Percentiles rank a stretch among this genome's conserved stretches.
Conservation (phyloP, 2,329 filamentous ascomycete species). For the Cladobotryum protrusum region DNA sequence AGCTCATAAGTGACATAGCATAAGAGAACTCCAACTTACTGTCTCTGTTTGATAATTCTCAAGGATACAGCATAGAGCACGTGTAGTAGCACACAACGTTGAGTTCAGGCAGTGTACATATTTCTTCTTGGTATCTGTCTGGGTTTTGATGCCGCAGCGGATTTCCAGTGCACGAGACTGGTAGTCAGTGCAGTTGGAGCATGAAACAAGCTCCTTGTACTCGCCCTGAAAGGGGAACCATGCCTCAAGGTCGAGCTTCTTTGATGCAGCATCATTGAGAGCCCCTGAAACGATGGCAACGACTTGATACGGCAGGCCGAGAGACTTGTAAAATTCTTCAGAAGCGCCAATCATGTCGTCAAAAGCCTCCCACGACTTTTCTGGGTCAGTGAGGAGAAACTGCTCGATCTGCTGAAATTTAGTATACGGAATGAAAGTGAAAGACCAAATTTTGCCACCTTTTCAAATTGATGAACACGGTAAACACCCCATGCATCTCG, state of each 20-base stretch:
- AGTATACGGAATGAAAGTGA: constrained; percentile 1
- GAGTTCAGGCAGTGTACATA: constrained; percentile 93
- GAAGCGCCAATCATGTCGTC: constrained; percentile 87
- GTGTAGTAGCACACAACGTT: constrained; percentile 83
- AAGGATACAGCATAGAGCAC: constrained; percentile 87
- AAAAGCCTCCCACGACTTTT: constrained; percentile 88
- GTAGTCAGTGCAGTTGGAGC: constrained; percentile 98
- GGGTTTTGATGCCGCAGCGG: constrained; percentile 79
- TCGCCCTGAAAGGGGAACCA: constrained; percentile 96
- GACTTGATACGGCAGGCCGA: constrained; percentile 84
- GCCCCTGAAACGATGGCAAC: constrained; percentile 95
- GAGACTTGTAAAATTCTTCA: constrained; percentile 90
- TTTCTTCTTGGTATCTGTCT: constrained; percentile 76
- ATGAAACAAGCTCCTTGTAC: constrained; percentile 97
- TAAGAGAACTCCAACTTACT: constrained; percentile 36
- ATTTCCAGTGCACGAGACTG: constrained; percentile 93
- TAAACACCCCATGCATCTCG: constrained; percentile 98
- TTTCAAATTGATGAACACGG: constrained; percentile 97
- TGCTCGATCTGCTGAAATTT: constrained; percentile 52
- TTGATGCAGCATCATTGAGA: constrained; percentile 67
- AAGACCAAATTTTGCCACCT: constrained; percentile 41
- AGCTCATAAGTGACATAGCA: neutral
- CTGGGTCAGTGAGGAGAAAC: constrained; percentile 74
- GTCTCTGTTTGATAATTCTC: constrained; percentile 96
- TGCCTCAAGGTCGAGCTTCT: constrained; percentile 94